phyloP scores from a whole-genome alignment of 1,284 basidiomycete genomes.

The Pseudozyma tsukubaensis region DNA sequence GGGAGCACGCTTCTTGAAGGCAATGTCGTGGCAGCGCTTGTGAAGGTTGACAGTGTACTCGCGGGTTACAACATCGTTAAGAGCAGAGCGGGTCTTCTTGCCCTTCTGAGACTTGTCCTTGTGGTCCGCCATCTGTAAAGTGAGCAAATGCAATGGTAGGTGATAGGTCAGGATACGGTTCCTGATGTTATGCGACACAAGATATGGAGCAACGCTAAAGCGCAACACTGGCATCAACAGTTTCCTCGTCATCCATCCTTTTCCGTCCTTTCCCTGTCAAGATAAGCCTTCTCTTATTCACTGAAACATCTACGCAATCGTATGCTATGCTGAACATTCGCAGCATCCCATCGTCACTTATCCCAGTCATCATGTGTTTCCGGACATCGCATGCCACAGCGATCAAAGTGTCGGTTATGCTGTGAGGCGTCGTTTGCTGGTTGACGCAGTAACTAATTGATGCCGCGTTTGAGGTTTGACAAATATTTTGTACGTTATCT shows the following conservation, averaged over 20 bases:
- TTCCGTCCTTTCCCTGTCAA: background rate
- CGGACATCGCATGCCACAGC: too few species aligned
- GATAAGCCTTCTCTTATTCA: background rate
- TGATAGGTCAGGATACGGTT: slow-evolving; percentile 16
- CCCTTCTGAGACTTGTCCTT: slow-evolving; percentile 65
- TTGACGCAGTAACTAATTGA: too few species aligned
- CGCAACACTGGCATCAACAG: too few species aligned
- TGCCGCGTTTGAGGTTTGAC: too few species aligned
- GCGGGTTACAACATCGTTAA: slow-evolving; percentile 61
- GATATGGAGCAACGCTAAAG: too few species aligned
- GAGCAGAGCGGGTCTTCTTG: slow-evolving; percentile 68
- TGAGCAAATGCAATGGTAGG: background rate
- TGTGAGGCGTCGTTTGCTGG: background rate
- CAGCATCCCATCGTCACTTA: background rate
- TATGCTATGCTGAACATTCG: background rate
- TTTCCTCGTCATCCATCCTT: background rate
- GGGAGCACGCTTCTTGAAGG: slow-evolving; percentile 68
- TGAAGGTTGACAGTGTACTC: slow-evolving; percentile 69
- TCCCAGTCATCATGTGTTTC: too few species aligned
- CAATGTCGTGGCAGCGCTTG: slow-evolving; percentile 65
- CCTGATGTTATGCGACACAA: background rate
- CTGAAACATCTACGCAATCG: background rate
- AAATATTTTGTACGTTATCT: too few species aligned
- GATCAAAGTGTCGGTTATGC: background rate
- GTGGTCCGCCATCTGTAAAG: slow-evolving; percentile 58